Conservation (phyloP, 106 monocot species). For the Dactylorhiza incarnata region DNA sequence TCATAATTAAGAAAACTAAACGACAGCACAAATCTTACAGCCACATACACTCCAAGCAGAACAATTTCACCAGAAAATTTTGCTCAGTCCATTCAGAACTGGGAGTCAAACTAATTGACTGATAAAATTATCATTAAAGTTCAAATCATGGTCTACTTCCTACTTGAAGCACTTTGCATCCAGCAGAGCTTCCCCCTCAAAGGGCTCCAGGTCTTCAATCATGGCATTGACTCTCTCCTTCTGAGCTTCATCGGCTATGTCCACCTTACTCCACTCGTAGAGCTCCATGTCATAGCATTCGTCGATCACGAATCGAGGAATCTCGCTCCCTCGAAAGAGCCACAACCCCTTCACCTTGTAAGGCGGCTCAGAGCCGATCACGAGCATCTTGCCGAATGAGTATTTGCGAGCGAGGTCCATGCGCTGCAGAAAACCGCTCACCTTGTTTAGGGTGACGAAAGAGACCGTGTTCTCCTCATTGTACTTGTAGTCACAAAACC, state of each 20-base stretch:
- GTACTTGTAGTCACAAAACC: slow-evolving; percentile 71
- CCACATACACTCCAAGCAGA: too few relatives aligned
- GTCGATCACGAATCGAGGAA: slow-evolving; percentile 48
- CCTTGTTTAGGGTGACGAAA: slow-evolving; percentile 62
- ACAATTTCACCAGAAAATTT: not conserved
- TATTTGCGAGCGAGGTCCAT: slow-evolving; percentile 67
- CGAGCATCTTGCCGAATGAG: slow-evolving; percentile 70
- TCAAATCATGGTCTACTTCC: not conserved
- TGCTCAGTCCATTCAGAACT: not conserved
- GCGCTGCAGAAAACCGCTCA: slow-evolving; percentile 60
- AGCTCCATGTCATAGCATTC: slow-evolving; percentile 78
- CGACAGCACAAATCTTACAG: too few relatives aligned
- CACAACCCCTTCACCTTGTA: slow-evolving; percentile 64
- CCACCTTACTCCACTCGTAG: slow-evolving; percentile 52
- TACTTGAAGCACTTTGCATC: slow-evolving; percentile 72
- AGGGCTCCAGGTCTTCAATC: slow-evolving; percentile 73
- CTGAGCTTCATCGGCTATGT: slow-evolving; percentile 52
- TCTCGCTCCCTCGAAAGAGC: slow-evolving; percentile 55
- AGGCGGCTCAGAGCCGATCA: slow-evolving; percentile 47
- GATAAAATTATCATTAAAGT: not conserved
- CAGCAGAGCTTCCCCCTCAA: slow-evolving; percentile 50
- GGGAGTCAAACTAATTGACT: slow-evolving; percentile 7
- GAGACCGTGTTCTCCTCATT: slow-evolving; percentile 66
- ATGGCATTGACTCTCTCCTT: slow-evolving; percentile 56
- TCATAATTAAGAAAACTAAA: too few relatives aligned